Conservation (phyloP, 2,329 filamentous ascomycete species). For the Rosellinia necatrix region DNA sequence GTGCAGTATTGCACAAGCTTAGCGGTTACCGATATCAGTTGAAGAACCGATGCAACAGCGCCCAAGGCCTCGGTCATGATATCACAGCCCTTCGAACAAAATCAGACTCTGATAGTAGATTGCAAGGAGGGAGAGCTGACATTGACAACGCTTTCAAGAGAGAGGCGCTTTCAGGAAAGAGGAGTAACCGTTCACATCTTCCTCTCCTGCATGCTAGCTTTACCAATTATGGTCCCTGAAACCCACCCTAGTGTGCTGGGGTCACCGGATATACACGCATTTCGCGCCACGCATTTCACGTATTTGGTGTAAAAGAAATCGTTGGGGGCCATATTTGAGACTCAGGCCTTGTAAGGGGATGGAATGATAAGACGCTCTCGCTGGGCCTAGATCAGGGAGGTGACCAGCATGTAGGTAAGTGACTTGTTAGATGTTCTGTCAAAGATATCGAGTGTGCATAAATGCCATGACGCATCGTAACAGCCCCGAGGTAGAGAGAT, state of each 20-base stretch:
- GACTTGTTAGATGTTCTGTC: too few relatives aligned
- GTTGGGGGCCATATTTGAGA: too few relatives aligned
- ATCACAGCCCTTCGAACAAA: neutral
- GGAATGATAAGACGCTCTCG: neutral
- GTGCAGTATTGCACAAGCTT: slow-evolving; percentile 13
- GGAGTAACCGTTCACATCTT: neutral
- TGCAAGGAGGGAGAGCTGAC: neutral
- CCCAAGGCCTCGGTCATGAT: slow-evolving; percentile 8
- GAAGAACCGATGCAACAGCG: slow-evolving; percentile 8
- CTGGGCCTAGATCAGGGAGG: neutral
- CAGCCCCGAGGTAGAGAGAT: too few relatives aligned
- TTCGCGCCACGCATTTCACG: neutral
- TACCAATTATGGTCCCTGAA: neutral
- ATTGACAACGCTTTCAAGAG: neutral
- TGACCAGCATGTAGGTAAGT: too few relatives aligned
- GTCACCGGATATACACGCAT: neutral
- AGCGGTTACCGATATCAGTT: slow-evolving; percentile 9
- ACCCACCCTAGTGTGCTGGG: slow-evolving; percentile 1
- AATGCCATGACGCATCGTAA: too few relatives aligned
- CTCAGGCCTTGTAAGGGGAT: too few relatives aligned
- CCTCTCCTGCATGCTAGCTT: neutral
- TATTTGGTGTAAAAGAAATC: too few relatives aligned
- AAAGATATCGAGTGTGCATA: too few relatives aligned
- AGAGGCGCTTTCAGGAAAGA: too few relatives aligned
- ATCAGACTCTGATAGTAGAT: neutral